phyloP scores from a whole-genome alignment of 2,329 filamentous ascomycete genomes.

The Sclerotinia trifoliorum region DNA sequence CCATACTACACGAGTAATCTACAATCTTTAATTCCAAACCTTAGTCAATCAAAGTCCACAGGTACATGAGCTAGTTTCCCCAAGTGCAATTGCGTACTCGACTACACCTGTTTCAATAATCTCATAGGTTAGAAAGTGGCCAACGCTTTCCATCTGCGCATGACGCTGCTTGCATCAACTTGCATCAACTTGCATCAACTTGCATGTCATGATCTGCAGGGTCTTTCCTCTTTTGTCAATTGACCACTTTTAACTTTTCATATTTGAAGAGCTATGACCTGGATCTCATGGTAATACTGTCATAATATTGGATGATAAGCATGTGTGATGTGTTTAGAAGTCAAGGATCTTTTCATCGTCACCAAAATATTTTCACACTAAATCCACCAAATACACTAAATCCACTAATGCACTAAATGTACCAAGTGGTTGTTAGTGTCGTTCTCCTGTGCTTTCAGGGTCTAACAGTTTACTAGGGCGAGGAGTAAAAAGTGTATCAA shows the following conservation, averaged over 20 bases:
- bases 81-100: background rate
- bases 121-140: constrained; percentile 7
- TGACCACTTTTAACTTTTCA: background rate
- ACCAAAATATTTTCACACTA: background rate
- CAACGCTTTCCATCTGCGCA: background rate
- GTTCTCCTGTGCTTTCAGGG: constrained; percentile 8
- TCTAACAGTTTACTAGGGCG: background rate
- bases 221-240: background rate
- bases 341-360: constrained; percentile 1
- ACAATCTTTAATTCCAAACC: too few species aligned
- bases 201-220: constrained; percentile 11
- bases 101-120: background rate
- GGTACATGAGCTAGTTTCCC: background rate
- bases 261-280: background rate
- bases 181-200: background rate
- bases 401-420: too few species aligned
- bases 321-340: background rate
- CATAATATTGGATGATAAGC: constrained; percentile 9
- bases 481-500: too few species aligned
- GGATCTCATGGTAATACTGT: background rate
- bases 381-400: background rate
- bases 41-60: background rate
- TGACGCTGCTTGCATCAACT: background rate
- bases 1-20: too few species aligned
- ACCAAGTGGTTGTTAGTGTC: background rate